Evolutionary conservation across 2,329 filamentous ascomycete species (phyloP), one percentile per base, ranked within the genome.

Genomic region (Penicillium sp.): DNA sequence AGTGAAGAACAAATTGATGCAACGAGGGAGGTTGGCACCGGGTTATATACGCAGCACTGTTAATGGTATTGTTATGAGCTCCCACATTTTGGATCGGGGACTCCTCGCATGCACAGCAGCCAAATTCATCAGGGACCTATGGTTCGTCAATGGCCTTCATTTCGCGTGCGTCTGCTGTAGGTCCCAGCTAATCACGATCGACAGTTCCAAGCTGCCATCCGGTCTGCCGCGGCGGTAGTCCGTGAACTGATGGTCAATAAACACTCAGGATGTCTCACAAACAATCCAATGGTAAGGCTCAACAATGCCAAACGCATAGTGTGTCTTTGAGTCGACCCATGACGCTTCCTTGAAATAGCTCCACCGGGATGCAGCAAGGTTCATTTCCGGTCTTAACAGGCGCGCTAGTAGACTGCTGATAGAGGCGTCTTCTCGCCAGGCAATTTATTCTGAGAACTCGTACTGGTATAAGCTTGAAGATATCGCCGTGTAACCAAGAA

Each of bases 11-110:
- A 31, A 25, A 47, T 20, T 6, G 7, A 0, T 22, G 11, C 31
- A n/a, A 34, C 12, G n/a, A 12, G 28, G 12, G 52, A 60, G 54
- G n/a, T 22, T 28, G 10, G 47, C 28, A 28, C 41, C 37, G 22
- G 35, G 31, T 69, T 73, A 69, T 69, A 73, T 73, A 70, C 57
- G 20, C n/a, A 43, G 20, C n/a, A 43, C 45, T 54, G 22, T 34
- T 31, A 10, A 25, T 35, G 11, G 7, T 59, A 45, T 66, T 60
- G 55, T 64, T 54, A 48, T 54, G 57, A 62, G 54, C 54, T 58
- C 31, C 34, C 47, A 59, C 60, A 58, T 59, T 57, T 41, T 49
- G 54, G n/a, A 28, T 60, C 28, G 12, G 34, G 25, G 54, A 39
- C 56, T 59, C 64, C 65, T 68, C 60, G 59, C 65, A 62, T 66